Evolutionary conservation across 2,329 filamentous ascomycete species (phyloP), one percentile per base, ranked within the genome.

Genomic region (Penicillium expansum): DNA sequence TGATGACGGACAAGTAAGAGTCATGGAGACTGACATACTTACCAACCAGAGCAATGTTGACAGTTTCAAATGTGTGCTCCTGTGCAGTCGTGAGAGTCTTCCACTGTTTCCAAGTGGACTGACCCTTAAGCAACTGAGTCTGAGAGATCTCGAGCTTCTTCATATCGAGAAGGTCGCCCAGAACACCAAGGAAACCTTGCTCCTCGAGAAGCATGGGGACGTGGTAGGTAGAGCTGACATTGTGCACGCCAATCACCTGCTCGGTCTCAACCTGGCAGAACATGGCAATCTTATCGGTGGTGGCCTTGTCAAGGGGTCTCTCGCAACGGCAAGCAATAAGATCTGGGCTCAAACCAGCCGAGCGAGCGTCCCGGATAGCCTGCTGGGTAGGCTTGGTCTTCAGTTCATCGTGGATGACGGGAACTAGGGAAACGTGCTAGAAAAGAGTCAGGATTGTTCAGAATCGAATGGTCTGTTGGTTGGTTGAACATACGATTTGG

Each of bases 301-400:
- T 93, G 11, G 80, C 77, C 39, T 86, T 80, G 44, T 91, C 87
- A 5, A 97, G 84, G 14, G 87, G 83, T 48, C 82, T 82, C 68
- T 93, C 88, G 73, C 93, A 97, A 50, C 94, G 90, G 73, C 94
- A 97, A 16, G 93, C 93, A 77, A 97, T 94, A 88, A 94, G 70
- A 67, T 89, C 87, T 1, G 87, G 87, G 57, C 81, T 83, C 53
- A 90, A 76, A 70, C 92, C 92, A 62, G 89, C 88, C 70, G 89
- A 92, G 62, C 92, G 87, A 62, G 92, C 87, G 66, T 89, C 85
- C 70, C 87, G 88, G 68, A 97, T 91, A 37, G 93, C 91, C 68
- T 91, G 86, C 74, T 97, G 93, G 0, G 93, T 97, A 0, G 93
- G 93, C 79, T 97, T 97, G 10, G 92, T 97, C 84, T 97, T 97